Evolutionary conservation across 192 early-diverging fungal species (phyloP), one percentile per base, ranked within the genome.

Genomic region (Coemansia furcata): DNA sequence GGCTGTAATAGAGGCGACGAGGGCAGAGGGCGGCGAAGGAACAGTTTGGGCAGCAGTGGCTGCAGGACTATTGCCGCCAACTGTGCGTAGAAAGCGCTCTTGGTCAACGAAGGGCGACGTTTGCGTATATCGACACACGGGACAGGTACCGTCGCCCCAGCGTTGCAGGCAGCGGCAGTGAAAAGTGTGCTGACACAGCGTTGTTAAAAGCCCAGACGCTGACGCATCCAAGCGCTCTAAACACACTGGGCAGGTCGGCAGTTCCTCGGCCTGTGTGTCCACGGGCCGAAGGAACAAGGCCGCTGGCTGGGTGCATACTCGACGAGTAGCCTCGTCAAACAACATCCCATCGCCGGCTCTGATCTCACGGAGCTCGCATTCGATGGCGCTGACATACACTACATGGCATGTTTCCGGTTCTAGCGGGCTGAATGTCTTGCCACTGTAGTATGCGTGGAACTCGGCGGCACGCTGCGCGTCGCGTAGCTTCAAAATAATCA

Each of bases 221-320:
- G 88, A 85, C 5, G 91, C 82, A 78, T 99, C 97, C 90, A 99
- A 92, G 19, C 95, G 82, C 62, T 99, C 97, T 43, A 99, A 82
- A 75, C 97, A 99, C 7, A 99, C 95, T 3, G 97, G 96, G 69
- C 97, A 99, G 0, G 92, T 95, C 2, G 96, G 95, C 17, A 97
- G 75, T 73, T 97, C 94, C 33, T 47, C 64, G 21, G 35, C 46
- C 32, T 57, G 33, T 29, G 55, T 40, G n/a, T 63, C 59, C 2
- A 47, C 17, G 2, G 80, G 82, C 33, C 68, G 73, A 44, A 73
- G 33, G 30, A 73, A 69, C 63, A 76, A 26, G 7, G 63, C 67
- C 14, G 66, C 64, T 6, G 68, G 65, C 47, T 40, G 40, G 23
- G 67, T 63, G 26, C 60, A n/a, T 3, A 74, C 67, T 10, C 46